Evolutionary conservation across 768 basidiomycete species (phyloP), one percentile per base, ranked within the genome.

Genomic region (Mycena belliarum): DNA sequence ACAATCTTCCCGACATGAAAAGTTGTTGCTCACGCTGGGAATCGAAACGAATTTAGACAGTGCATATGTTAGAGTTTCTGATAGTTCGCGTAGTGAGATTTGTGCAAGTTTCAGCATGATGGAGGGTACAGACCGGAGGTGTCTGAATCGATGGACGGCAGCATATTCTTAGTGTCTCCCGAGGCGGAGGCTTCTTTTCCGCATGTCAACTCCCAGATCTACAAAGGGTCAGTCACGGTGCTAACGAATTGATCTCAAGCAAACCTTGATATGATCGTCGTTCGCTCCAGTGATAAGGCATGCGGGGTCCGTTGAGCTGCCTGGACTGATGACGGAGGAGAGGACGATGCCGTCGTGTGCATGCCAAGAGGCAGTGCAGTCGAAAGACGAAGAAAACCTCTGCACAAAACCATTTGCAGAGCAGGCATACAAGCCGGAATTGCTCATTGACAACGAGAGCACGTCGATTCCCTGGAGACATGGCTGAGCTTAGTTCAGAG

Each of bases 11-110:
- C 84, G 80, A 68, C 90, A 84, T 1, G 73, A 68, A 1, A 83
- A 79, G 54, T 79, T 78, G 46, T 81, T 84, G 66, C 92, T 94
- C 48, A 99, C 82, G 43, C 94, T 96, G 1, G 87, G 91, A 40
- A 95, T 90, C 0, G 93, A 85, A 7, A 97, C 79, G 60, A 99
- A 93, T 67, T 91, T 89, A 0, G 88, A 86, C 6, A 96, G 77
- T 0, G 91, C 91, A 65, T 87, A 88, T 2, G 85, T 78, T 76
- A 95, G 79, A 14, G 85, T 84, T 64, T 93, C 93, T 84, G 20
- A 14, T 35, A 3, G 8, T 28, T 25, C 65, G 52, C 33, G 4
- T 51, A 16, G n/a, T 29, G 8, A 52, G 51, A 12, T 45, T 7
- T 32, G 18, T 10, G 14, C 14, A n/a, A n/a, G n/a, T n/a, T n/a